Evolutionary conservation across 2,329 filamentous ascomycete species (phyloP), one percentile per base, ranked within the genome.

Genomic region (Coccinonectria pachysandricola): DNA sequence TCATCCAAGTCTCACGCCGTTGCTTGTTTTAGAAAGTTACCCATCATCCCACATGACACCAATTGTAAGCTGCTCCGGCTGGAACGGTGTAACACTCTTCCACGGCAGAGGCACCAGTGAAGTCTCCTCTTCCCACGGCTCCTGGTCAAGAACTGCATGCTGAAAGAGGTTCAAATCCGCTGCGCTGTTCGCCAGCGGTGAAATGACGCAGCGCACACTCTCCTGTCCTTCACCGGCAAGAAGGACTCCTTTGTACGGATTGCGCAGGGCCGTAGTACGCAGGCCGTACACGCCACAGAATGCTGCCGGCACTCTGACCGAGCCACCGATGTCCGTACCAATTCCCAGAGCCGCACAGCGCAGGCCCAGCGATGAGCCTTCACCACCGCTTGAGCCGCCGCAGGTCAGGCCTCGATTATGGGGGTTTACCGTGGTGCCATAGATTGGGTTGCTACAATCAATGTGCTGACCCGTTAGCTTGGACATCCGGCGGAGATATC

Each of bases 301-400:
- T 0, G 54, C 55, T 1, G 62, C 59, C 0, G 61, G 62, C 4
- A 50, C 48, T 6, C 62, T 51, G 14, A 65, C 56, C 6, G 57
- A 61, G 4, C 62, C 62, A 0, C 59, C 62, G 10, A 65, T 62
- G 30, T 66, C 62, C 5, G 57, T 60, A 3, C 62, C 62, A 12
- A 65, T 42, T 4, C 59, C 60, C 15, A 64, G 33, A 2, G 50
- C 47, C 4, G 56, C 54, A 16, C 58, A 59, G 21, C 50, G 46
- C 15, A 63, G 55, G 2, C 54, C 56, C 20, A 57, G 44, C 3
- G 58, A 52, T 6, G 55, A 56, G 2, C 57, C 57, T 26, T 64
- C 60, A 7, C 58, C 60, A 4, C 60, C 60, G 3, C 56, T 60
- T 0, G 57, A 59, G 2, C 60, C 60, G 1, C 60, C 60, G 0